A percentile compares a stretch with the other conserved stretches of the same genome.
Evolutionary conservation across 371 early-diverging fungal species (phyloP).

Genomic region (Saksenaea vasiformis): DNA sequence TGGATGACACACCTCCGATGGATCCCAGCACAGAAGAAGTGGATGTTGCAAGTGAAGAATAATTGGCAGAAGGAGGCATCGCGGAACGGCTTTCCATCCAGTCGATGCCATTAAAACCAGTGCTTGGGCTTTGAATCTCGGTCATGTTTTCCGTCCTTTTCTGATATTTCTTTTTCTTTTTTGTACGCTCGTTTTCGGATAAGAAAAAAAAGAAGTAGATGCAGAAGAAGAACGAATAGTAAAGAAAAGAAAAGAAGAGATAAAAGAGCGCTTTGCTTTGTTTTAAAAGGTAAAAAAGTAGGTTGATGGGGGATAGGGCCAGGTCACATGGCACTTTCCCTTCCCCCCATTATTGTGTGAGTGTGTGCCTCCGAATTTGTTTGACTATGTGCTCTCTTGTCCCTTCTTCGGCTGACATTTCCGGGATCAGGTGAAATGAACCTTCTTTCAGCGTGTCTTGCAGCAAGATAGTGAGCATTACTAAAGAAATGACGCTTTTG

Average conservation of each 20-base stretch:
- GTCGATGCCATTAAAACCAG: conserved; percentile 14
- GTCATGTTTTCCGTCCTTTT: too few relatives aligned
- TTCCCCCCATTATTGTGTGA: background rate
- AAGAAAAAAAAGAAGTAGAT: too few relatives aligned
- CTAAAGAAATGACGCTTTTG: conserved; percentile 2
- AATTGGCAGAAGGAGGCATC: background rate
- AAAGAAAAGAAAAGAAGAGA: background rate
- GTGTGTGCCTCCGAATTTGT: background rate
- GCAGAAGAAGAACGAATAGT: background rate
- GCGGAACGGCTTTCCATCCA: conserved; percentile 8
- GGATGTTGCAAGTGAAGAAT: background rate
- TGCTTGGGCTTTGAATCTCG: conserved; percentile 15
- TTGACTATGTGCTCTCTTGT: background rate
- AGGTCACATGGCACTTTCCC: background rate
- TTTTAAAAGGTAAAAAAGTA: background rate
- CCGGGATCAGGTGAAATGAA: background rate
- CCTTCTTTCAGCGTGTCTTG: background rate
- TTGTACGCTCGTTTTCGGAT: background rate
- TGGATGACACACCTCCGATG: background rate
- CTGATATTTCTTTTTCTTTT: background rate
- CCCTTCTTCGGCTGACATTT: conserved; percentile 6
- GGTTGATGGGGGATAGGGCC: background rate
- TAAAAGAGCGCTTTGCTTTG: background rate
- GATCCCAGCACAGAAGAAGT: background rate
- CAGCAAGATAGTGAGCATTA: background rate